Base-by-base conservation (phyloP, 2,329 filamentous ascomycete genomes). In the Verticillium nubilum region DNA sequence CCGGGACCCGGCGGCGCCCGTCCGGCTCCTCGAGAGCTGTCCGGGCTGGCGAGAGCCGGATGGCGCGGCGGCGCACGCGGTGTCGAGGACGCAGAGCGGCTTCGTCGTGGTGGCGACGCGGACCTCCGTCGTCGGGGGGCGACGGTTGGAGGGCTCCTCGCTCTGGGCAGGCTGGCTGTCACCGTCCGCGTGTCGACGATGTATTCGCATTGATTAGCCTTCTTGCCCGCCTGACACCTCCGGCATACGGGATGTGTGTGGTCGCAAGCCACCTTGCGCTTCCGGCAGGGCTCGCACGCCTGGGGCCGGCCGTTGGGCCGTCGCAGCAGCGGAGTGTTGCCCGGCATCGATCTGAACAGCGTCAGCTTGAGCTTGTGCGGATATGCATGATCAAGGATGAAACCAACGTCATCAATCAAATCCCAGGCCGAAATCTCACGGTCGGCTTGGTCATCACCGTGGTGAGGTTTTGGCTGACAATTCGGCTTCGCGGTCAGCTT, bases 181-280 rank as follows among this genome's bases (percentile, higher is more conserved):
- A 19, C 37, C 12, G 19, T 9, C n/a, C 37, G 54, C 5, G 31
- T 26, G 54, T 65, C 60, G 15, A 66, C 65, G 50, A 70, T 58
- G 61, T 78, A 78, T 2, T 76, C 63, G 59, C 76, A 78, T 2
- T 67, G 63, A 9, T 56, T 56, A 10, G 63, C 57, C 54, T 72
- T 68, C 25, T 68, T 69, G 12, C 72, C 63, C 61, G 72, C 73
- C 55, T 61, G 68, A 60, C 76, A 78, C 31, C 75, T 68, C 47
- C 67, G 65, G 62, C 75, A 78, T 15, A 71, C 62, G 0, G 76
- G 76, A 17, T 72, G 70, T 0, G 60, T 63, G 58, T 77, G 74
- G 60, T 78, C 75, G 65, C 76, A 78, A 5, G 76, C 74, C 7
- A 78, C 71, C 59, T 78, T 77, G 6, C 75, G 72, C 57, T 69